Base-by-base conservation (phyloP, 2,329 filamentous ascomycete genomes). In the Incumbomyces delicatus region DNA sequence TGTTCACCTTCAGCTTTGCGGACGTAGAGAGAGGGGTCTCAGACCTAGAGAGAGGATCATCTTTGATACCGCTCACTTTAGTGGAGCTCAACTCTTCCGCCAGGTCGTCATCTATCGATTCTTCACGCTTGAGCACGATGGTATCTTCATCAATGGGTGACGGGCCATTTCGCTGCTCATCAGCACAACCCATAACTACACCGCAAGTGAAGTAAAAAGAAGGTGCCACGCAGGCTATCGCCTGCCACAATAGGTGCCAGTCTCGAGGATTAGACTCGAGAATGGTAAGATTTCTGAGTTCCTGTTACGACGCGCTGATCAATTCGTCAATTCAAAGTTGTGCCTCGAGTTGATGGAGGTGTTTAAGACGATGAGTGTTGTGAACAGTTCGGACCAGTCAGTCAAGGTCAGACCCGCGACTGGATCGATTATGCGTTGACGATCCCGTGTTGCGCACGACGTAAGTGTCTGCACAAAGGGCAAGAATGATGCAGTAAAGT, bases 51-150 rank as follows among this genome's bases (percentile, higher is more conserved):
- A 33, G 14, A 11, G 39, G 44, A 17, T 50, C 48, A 37, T 48
- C 44, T 30, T 50, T 51, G 47, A 47, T 22, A 30, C 48, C 30
- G 34, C 47, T 50, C 47, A 54, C 45, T 47, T 46, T 44, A 30
- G 42, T 35, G 20, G 41, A 48, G 35, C 36, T 51, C 40, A 53
- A 44, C 40, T 55, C 50, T 12, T 52, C 45, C 14, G 43, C 48
- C 29, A 47, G 41, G 40, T 53, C 48, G 33, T 36, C 46, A 27
- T 50, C 46, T 32, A 44, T 49, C 32, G 47, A 52, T 33, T 40
- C 43, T 40, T 56, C 54, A 12, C 32, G 53, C 45, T 58, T 58
- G 47, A 58, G 39, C 34, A 50, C 44, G 41, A 51, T 41, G 10
- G 46, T 46, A 42, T 42, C 41, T 27, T 47, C 48, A 29, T 57